Evolutionary conservation across 2,329 filamentous ascomycete species (phyloP), one percentile per base, ranked within the genome.

Genomic region (Leptographium lundbergii): DNA sequence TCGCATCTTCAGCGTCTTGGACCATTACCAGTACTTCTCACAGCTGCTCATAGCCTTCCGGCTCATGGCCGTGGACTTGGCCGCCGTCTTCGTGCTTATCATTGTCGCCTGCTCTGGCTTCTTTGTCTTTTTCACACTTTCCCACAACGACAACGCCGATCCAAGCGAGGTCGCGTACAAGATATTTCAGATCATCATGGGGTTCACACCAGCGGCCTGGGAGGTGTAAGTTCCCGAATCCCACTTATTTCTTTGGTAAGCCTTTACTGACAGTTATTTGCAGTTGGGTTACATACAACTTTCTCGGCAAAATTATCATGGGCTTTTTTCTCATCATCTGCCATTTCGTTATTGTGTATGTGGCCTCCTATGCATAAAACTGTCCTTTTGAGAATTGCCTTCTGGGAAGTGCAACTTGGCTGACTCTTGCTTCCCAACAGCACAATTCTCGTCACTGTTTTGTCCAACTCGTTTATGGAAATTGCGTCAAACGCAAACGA

Each of bases 11-110:
- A 95, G 89, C 60, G 84, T 96, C 19, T 79, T 97, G 61, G 92
- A 97, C 68, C 91, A 96, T 71, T 96, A 95, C 69, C 88, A 89
- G 65, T 96, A 96, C 73, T 96, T 96, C 70, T 96, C 91, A 0
- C 92, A 96, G 72, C 79, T 97, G 24, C 80, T 96, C 57, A 95
- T 96, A 64, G 91, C 91, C 3, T 96, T 97, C 68, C 85, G 91
- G 24, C 83, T 96, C 69, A 96, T 97, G 91, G 90, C 89, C 1
- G 82, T 91, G 56, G 92, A 97, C 69, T 75, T 97, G 27, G 82
- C 89, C 5, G 91, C 92, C 2, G 85, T 96, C 1, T 86, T 94
- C 57, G 77, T 94, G 0, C 77, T 96, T 52, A 90, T 96, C 57
- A 72, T 95, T 52, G 91, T 96, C 64, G 84, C 85, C 63, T 96